phyloP scores from a whole-genome alignment of 2,329 filamentous ascomycete species.

The Colletotrichum gloeosporioides region DNA sequence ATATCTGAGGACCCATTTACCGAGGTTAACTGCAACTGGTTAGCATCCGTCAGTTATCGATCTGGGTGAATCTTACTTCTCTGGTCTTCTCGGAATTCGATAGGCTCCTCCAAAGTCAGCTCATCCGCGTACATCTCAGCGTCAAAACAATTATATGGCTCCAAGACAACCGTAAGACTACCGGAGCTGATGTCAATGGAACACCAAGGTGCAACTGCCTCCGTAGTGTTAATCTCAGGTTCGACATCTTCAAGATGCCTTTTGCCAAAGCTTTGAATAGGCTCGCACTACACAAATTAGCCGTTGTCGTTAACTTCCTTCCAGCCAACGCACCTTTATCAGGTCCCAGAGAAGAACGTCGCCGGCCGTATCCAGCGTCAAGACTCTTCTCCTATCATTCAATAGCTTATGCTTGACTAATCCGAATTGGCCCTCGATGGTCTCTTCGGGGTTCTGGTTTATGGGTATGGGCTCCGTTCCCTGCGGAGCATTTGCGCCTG shows the following conservation, averaged over 20 bases:
- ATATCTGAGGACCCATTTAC: conserved; percentile 94
- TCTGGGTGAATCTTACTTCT: conserved; percentile 66
- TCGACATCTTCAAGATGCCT: conserved; percentile 92
- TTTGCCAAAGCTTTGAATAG: conserved; percentile 92
- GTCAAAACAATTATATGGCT: conserved; percentile 96
- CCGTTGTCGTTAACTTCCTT: neutral
- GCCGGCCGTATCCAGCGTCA: conserved; percentile 93
- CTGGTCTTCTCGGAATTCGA: conserved; percentile 90
- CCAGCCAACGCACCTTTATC: conserved; percentile 65
- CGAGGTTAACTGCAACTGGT: conserved; percentile 77
- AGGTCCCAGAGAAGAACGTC: conserved; percentile 97
- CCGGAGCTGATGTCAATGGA: conserved; percentile 93
- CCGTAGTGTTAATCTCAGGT: conserved; percentile 82
- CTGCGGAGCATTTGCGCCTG: conserved; percentile 7
- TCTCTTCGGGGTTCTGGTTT: conserved; percentile 73
- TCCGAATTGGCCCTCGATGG: conserved; percentile 93
- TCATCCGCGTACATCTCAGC: conserved; percentile 98
- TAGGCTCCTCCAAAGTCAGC: conserved; percentile 72
- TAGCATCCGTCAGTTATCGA: neutral
- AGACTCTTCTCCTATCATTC: conserved; percentile 86
- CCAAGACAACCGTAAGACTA: conserved; percentile 86
- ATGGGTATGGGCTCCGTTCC: conserved; percentile 59
- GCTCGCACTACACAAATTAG: conserved; percentile 68
- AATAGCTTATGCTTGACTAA: conserved; percentile 91
- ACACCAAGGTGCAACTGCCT: conserved; percentile 95